phyloP scores from a whole-genome alignment of 345 rosid species.

The Bretschneidera sinensis region DNA sequence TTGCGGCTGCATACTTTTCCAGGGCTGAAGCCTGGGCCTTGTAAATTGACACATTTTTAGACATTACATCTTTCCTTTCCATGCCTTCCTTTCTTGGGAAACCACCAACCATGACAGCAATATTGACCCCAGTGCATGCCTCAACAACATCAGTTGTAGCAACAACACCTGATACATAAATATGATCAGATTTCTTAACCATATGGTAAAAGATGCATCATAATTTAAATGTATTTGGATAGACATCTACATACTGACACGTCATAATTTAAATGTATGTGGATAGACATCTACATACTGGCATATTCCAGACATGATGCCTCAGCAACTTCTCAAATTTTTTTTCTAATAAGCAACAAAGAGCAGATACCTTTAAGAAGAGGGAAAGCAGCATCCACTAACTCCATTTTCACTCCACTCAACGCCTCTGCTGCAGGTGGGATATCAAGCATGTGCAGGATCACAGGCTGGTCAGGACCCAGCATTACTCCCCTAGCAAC shows the following conservation, averaged over 20 bases:
- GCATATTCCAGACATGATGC: too few species aligned
- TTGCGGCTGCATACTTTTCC: conserved; percentile 84
- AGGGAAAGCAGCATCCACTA: conserved; percentile 96
- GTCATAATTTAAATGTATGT: too few species aligned
- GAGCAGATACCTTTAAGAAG: conserved; percentile 83
- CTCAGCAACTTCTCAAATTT: too few species aligned
- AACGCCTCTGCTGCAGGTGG: conserved; percentile 97
- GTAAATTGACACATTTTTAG: conserved; percentile 94
- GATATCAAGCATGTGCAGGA: conserved; percentile 98
- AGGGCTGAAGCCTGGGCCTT: conserved; percentile 95
- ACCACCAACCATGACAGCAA: conserved; percentile 99
- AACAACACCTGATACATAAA: conserved; percentile 68
- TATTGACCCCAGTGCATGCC: conserved; percentile 85
- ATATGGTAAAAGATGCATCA: neutral
- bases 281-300: too few species aligned
- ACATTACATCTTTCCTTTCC: conserved; percentile 99
- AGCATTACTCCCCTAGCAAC: conserved; percentile 97
- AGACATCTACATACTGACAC: too few species aligned
- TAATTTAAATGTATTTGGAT: too few species aligned
- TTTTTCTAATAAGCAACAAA: neutral
- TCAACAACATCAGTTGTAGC: conserved; percentile 95
- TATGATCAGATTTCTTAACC: conserved; percentile 13
- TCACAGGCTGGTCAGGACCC: conserved; percentile 97
- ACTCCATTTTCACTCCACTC: conserved; percentile 97
- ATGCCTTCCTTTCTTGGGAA: conserved; percentile 99